Percentiles rank a stretch among this genome's conserved stretches.
Evolutionary conservation across 1,139 yeast species (phyloP).

Genomic region (Candida tropicalis): DNA sequence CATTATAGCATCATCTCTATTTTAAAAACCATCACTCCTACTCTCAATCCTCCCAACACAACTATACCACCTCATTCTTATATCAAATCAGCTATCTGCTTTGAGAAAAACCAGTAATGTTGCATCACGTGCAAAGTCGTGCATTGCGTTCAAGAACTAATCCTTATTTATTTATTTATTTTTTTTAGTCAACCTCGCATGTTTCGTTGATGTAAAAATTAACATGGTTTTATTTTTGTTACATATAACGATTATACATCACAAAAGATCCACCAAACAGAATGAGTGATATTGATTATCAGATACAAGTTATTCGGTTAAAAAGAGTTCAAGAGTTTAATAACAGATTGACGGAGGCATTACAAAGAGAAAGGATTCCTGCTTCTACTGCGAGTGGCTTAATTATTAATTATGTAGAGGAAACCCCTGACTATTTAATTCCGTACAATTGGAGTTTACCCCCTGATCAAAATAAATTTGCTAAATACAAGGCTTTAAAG

Average conservation of each 20-base stretch:
- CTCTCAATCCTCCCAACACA: too few species aligned
- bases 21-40: too few species aligned
- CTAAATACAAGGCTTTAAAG: constrained; percentile 28
- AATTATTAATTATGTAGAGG: constrained; percentile 46
- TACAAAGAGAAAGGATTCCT: constrained; percentile 61
- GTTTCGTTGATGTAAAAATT: constrained; percentile 6
- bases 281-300: constrained; percentile 26
- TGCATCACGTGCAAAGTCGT: background rate
- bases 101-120: too few species aligned
- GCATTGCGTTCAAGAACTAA: too few species aligned
- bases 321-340: constrained; percentile 67
- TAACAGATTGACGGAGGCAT: constrained; percentile 52
- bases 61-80: too few species aligned
- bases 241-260: too few species aligned
- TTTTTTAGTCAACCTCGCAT: background rate
- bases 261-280: constrained; percentile 8
- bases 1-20: too few species aligned
- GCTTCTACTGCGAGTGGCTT: constrained; percentile 66
- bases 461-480: constrained; percentile 51
- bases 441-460: constrained; percentile 54
- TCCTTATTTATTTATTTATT: background rate
- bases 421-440: constrained; percentile 54
- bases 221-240: constrained; percentile 6
- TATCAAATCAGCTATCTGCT: too few species aligned
- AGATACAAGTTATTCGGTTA: constrained; percentile 52